A percentile compares a stretch with the other conserved stretches of the same genome.
These are phyloP conservation scores for Lachnellula arida DNA, from an alignment of 2,329 filamentous ascomycete species.

Conservation along the genomic window DNA sequence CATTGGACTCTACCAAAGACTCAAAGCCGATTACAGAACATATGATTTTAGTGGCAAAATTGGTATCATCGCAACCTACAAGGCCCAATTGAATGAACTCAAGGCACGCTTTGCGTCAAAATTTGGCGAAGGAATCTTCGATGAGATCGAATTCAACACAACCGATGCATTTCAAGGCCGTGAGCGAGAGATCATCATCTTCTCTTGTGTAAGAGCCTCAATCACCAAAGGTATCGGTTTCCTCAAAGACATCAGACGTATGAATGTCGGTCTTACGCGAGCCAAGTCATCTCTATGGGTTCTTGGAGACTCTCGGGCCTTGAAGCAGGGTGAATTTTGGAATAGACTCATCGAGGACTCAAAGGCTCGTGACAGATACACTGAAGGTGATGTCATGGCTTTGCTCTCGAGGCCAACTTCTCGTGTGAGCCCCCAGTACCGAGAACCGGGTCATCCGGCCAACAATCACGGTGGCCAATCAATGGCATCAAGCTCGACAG, in stretches of 20 bases:
- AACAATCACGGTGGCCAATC: background rate
- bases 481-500: background rate
- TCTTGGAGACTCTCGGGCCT: constrained; percentile 81
- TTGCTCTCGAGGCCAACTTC: constrained; percentile 47
- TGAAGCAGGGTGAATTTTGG: constrained; percentile 90
- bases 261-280: constrained; percentile 97
- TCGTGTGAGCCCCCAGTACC: constrained; percentile 6
- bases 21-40: constrained; percentile 65
- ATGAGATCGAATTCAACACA: constrained; percentile 92
- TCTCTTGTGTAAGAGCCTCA: constrained; percentile 93
- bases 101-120: constrained; percentile 66
- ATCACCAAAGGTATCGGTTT: constrained; percentile 96
- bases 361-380: constrained; percentile 68
- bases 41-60: constrained; percentile 77
- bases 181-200: constrained; percentile 97
- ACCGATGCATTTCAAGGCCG: constrained; percentile 97
- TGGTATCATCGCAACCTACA: constrained; percentile 97
- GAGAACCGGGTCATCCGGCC: background rate
- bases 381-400: constrained; percentile 55
- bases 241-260: constrained; percentile 94
- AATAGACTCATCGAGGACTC: constrained; percentile 79
- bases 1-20: constrained; percentile 75
- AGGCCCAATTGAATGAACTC: constrained; percentile 80
- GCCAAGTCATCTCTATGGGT: constrained; percentile 97
- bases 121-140: constrained; percentile 71